phyloP scores from a whole-genome alignment of 352 stramenopile species.

The Pythium rhizo-oryzae region DNA sequence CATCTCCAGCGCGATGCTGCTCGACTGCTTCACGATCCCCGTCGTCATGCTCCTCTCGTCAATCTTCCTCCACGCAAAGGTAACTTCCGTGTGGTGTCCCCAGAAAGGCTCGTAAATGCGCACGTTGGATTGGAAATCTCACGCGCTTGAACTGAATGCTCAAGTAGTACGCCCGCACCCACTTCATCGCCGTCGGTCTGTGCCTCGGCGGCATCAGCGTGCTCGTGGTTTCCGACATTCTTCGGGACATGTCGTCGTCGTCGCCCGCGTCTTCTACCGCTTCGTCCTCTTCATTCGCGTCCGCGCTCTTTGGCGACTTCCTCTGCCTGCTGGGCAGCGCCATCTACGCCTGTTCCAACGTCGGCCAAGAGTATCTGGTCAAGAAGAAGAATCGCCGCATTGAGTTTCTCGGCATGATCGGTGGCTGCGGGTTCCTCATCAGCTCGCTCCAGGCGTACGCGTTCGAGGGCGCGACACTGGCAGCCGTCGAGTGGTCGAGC shows the following conservation, averaged over 20 bases:
- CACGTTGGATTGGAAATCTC: background rate
- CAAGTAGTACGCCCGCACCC: conserved; percentile 59
- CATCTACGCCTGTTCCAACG: conserved; percentile 94
- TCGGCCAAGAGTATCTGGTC: conserved; percentile 84
- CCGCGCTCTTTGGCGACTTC: conserved; percentile 87
- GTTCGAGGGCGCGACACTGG: conserved; percentile 75
- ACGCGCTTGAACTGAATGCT: background rate
- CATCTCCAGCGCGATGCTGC: conserved; percentile 95
- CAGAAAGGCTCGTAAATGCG: background rate
- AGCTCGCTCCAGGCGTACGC: conserved; percentile 78
- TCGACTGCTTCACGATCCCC: conserved; percentile 96
- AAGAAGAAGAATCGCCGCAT: conserved; percentile 80
- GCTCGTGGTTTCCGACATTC: conserved; percentile 87
- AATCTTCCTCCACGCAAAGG: conserved; percentile 82
- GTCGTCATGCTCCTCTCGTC: conserved; percentile 94
- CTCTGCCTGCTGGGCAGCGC: conserved; percentile 91
- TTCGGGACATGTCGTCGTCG: conserved; percentile 37
- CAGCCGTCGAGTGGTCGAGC: conserved; percentile 50
- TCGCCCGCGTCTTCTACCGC: conserved; percentile 27
- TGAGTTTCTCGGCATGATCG: conserved; percentile 96
- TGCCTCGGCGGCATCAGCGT: conserved; percentile 87
- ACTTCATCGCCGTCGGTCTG: conserved; percentile 78
- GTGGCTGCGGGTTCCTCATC: conserved; percentile 91
- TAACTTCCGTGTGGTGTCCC: conserved; percentile 3
- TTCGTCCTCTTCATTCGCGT: conserved; percentile 30